A percentile compares a stretch with the other conserved stretches of the same genome.
Conservation (phyloP, 345 rosid genomes). For the Eucalyptus polybractea region DNA sequence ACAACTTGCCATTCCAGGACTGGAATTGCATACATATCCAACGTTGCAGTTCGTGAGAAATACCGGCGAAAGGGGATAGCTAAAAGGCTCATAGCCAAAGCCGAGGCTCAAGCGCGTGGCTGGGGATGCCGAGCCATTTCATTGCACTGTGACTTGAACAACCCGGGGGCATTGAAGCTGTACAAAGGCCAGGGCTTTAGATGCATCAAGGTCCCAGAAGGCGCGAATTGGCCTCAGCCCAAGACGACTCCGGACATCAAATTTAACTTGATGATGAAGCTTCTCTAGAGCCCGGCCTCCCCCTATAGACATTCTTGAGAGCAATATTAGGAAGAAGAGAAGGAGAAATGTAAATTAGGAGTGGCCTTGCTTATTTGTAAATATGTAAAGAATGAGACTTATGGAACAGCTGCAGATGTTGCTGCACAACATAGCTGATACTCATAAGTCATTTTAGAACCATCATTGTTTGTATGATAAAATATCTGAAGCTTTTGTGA, state of each 20-base stretch:
- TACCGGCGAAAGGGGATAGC: conserved; percentile 81
- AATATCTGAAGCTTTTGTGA: background rate
- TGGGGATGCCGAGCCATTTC: conserved; percentile 87
- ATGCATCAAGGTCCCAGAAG: conserved; percentile 61
- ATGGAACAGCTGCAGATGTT: background rate
- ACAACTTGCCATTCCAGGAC: conserved; percentile 28
- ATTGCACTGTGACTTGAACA: conserved; percentile 74
- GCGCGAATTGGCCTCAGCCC: conserved; percentile 80
- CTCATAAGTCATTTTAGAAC: background rate
- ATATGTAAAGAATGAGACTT: background rate
- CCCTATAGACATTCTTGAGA: background rate
- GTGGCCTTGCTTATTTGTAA: background rate
- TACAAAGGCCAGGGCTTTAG: conserved; percentile 71
- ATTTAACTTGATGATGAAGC: conserved; percentile 91
- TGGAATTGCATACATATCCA: conserved; percentile 86
- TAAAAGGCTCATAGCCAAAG: conserved; percentile 62
- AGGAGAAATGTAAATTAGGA: background rate
- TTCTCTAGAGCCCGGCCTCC: conserved; percentile 17
- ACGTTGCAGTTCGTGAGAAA: conserved; percentile 76
- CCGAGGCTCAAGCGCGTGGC: conserved; percentile 70
- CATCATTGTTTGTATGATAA: background rate
- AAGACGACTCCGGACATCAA: conserved; percentile 50
- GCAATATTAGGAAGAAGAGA: background rate
- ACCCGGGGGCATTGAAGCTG: conserved; percentile 58
- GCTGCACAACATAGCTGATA: background rate